These are phyloP conservation scores for Luffa acutangula DNA, from an alignment of 306 rosid species.

Conservation along the genomic window DNA sequence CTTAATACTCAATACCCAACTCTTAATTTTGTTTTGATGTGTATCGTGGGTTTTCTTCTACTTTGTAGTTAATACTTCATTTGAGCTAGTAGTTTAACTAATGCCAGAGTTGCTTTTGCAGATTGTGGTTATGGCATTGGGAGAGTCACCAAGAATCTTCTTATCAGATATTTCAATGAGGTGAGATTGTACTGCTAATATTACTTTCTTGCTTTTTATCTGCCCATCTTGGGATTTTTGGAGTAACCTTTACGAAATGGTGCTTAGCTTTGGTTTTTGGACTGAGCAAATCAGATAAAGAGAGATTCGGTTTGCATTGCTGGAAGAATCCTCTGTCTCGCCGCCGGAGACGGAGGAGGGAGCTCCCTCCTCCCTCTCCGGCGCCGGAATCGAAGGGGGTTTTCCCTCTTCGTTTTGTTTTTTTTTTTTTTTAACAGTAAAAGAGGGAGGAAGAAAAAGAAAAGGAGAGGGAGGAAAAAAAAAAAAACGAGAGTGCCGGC, in stretches of 20 bases:
- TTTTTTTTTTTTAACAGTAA: too few species aligned
- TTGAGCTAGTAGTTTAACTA: not conserved
- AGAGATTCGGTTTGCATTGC: not conserved
- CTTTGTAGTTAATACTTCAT: not conserved
- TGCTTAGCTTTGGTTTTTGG: not conserved
- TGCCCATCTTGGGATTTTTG: not conserved
- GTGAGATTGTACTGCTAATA: conserved; percentile 39
- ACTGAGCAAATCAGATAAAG: not conserved
- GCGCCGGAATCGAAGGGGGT: too few species aligned
- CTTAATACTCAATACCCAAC: not conserved
- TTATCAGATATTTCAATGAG: conserved; percentile 80
- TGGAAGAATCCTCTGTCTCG: too few species aligned
- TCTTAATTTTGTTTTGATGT: not conserved
- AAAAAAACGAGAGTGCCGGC: too few species aligned
- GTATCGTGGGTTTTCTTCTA: not conserved
- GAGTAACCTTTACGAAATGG: not conserved
- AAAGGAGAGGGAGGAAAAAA: too few species aligned
- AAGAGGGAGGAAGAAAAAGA: too few species aligned
- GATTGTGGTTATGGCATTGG: conserved; percentile 99
- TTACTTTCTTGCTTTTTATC: not conserved
- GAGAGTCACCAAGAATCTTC: conserved; percentile 75
- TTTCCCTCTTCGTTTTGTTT: too few species aligned
- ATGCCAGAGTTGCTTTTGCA: conserved; percentile 18
- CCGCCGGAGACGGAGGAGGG: too few species aligned
- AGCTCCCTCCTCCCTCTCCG: too few species aligned